Evolutionary conservation across 768 basidiomycete genomes (phyloP), one percentile per base, ranked within the genome.

Genomic region (Auricularia sp.): DNA sequence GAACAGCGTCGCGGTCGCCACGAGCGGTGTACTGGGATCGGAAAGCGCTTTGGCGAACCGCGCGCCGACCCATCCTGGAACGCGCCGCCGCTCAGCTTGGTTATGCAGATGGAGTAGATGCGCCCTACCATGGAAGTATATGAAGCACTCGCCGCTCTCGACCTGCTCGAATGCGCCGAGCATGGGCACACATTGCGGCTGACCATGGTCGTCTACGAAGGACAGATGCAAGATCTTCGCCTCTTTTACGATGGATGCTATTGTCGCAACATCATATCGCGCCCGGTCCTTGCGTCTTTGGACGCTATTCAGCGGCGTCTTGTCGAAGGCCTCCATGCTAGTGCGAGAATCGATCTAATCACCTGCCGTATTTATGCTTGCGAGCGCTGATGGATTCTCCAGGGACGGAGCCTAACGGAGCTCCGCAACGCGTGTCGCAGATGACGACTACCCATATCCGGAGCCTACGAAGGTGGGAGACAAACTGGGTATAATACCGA

Each of bases 291-390:
- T 54, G 66, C 68, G 64, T 66, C 73, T 54, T 62, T 68, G 44
- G 65, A 71, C 65, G 67, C 69, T 44, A 69, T 74, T 62, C 69
- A 73, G 62, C 64, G 71, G 44, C 70, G 73, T 44, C 65, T 75
- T 60, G 69, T 76, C 42, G 73, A 64, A 61, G 7, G 39, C 7
- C 39, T 42, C 39, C 39, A 42, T 42, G 34, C 39, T 7, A 7
- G 39, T 42, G 8, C 12, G 39, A 7, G 8, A 42, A 42, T 14
- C 39, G 39, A 42, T 29, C 39, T 4, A 42, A 5, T 42, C 39
- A 14, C 39, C 39, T 7, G 8, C 39, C 12, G 39, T 14, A 42
- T 42, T 42, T 42, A 42, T 42, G 39, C 39, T 14, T 42, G 39
- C 39, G 39, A 7, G 7, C 39, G 39, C 39, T 42, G 39, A 42